Evolutionary conservation across 129 eudicot genomes (phyloP), one percentile per base, ranked within the genome.

Genomic region (Mikania micrantha): DNA sequence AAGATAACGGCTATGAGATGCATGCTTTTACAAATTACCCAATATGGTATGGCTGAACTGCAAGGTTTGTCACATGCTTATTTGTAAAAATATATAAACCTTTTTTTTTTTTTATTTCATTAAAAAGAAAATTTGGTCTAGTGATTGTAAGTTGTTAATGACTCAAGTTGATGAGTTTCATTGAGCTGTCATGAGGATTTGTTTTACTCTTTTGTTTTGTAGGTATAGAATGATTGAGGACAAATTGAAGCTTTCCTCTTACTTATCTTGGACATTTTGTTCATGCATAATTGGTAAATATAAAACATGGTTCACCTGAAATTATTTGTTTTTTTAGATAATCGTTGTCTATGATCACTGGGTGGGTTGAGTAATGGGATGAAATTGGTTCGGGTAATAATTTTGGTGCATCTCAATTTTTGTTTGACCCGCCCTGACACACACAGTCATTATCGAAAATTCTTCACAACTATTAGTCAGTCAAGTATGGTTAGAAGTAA

Each of bases 1-100:
- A 83, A 72, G 77, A 68, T 60, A 81, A 79, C 52, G 95, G 94
- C 85, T 89, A 82, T 69, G 99, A 94, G 74, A 89, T 94, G 81
- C 97, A 94, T 72, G 89, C 99, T 75, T 81, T 80, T 61, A 94
- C 99, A 66, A 94, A 94, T 78, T 94, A 89, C 78, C 99, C 99
- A 49, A 76, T 84, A 73, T 94, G 99, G 99, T 94, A 81, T 73
- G 80, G 52, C 69, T 60, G 47, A 63, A 67, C 15, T 50, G 29
- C 42, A 67, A 64, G 71, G 64, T 66, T 79, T 60, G 70, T 24
- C 67, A 57, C 67, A 35, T 60, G 47, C 47, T 71, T 76, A 40
- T 49, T 68, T 32, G 52, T 64, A 16, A 56, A 56, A 38, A 36
- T 40, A 36, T 22, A 41, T 40, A 41, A 66, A 27, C n/a, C n/a